phyloP scores from a whole-genome alignment of 2,329 filamentous ascomycete genomes.

The Cladophialophora immunda region DNA sequence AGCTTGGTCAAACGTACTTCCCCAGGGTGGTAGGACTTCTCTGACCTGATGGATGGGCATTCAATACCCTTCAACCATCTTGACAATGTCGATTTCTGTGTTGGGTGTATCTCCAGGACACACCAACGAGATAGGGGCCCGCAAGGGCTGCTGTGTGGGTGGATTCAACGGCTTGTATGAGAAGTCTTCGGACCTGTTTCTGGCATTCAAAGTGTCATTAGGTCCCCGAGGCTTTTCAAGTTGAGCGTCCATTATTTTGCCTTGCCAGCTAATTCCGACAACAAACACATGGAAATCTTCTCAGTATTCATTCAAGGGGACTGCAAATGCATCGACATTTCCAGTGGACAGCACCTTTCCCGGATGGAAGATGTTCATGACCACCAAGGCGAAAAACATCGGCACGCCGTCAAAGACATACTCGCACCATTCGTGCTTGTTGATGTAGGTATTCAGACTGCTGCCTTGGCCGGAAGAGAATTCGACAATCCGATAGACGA shows the following conservation, averaged over 20 bases:
- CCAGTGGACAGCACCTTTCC: slow-evolving; percentile 38
- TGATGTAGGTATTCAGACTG: slow-evolving; percentile 43
- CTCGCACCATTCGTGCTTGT: slow-evolving; percentile 48
- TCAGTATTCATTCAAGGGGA: slow-evolving; percentile 4
- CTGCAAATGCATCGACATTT: background rate
- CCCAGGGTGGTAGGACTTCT: too few relatives aligned
- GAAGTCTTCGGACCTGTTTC: too few relatives aligned
- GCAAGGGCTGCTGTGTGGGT: too few relatives aligned
- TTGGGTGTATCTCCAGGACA: too few relatives aligned
- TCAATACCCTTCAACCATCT: too few relatives aligned
- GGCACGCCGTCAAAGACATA: slow-evolving; percentile 51
- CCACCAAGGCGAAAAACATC: slow-evolving; percentile 49
- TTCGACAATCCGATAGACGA: slow-evolving; percentile 66
- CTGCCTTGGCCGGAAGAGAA: slow-evolving; percentile 61
- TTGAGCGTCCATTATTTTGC: background rate
- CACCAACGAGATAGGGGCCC: too few relatives aligned
- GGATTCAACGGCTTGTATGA: too few relatives aligned
- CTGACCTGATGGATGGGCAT: too few relatives aligned
- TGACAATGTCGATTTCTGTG: too few relatives aligned
- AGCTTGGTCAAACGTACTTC: too few relatives aligned
- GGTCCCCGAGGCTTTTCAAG: background rate
- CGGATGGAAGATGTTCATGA: slow-evolving; percentile 50
- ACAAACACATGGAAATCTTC: background rate
- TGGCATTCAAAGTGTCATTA: too few relatives aligned
- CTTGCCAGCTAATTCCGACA: background rate